Evolutionary conservation across 2,329 filamentous ascomycete genomes (phyloP).

Genomic region (Xylaria sp.): DNA sequence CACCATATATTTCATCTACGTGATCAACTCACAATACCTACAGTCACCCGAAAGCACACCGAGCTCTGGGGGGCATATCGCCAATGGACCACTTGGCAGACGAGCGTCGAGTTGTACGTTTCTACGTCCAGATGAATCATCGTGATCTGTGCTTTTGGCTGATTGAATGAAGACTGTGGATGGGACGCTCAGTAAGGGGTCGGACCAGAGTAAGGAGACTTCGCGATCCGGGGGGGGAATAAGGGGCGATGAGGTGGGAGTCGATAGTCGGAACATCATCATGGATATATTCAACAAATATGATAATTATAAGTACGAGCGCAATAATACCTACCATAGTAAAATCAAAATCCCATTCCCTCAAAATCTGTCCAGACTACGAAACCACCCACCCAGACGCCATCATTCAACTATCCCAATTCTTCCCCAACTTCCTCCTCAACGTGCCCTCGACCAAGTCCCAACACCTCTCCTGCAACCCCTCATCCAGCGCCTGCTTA

Average conservation of each 20-base stretch:
- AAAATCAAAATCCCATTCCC: too few relatives aligned
- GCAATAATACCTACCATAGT: too few relatives aligned
- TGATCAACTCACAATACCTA: not conserved
- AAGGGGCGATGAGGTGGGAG: not conserved
- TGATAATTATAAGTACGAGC: too few relatives aligned
- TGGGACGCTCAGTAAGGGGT: not conserved
- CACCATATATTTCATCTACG: not conserved
- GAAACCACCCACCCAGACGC: not conserved
- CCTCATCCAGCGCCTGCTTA: constrained; percentile 38
- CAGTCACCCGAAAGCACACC: not conserved
- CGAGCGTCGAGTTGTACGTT: constrained; percentile 1
- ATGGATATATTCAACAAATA: too few relatives aligned
- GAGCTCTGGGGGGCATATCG: not conserved
- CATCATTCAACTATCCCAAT: not conserved
- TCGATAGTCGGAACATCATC: not conserved
- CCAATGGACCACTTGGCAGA: not conserved
- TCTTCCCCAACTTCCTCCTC: constrained; percentile 30
- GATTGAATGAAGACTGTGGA: not conserved
- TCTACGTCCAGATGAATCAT: not conserved
- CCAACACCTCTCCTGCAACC: constrained; percentile 41
- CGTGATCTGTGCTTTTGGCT: not conserved
- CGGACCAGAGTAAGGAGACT: not conserved
- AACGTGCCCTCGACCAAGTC: constrained; percentile 40
- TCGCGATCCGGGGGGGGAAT: not conserved
- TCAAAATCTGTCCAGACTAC: not conserved